Conservation (phyloP, 768 basidiomycete species). For the Psilocybe tampanensis region DNA sequence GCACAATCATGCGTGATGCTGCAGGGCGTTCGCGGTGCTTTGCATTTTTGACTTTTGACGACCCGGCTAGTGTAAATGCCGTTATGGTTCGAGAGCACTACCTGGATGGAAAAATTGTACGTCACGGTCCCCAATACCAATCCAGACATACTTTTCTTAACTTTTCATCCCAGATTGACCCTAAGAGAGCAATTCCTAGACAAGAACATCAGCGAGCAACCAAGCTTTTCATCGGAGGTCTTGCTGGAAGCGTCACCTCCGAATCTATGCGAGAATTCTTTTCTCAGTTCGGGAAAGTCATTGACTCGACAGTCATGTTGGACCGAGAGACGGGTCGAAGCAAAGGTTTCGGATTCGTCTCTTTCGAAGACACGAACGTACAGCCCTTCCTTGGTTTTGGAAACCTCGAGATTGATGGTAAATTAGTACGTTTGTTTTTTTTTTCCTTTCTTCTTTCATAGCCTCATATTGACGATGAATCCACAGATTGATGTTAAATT, state of each 20-base stretch:
- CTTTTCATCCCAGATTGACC: constrained; percentile 77
- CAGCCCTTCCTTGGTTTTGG: constrained; percentile 88
- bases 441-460: background rate
- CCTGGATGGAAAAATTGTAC: constrained; percentile 95
- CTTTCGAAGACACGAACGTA: constrained; percentile 90
- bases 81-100: constrained; percentile 96
- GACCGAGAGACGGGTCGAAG: constrained; percentile 94
- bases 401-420: constrained; percentile 92
- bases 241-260: constrained; percentile 89
- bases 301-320: constrained; percentile 98
- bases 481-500: constrained; percentile 94
- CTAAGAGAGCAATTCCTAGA: constrained; percentile 97
- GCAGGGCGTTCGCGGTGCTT: constrained; percentile 95
- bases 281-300: constrained; percentile 91
- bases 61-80: constrained; percentile 89
- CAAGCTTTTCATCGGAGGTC: constrained; percentile 94
- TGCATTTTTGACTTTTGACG: constrained; percentile 96
- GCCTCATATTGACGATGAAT: background rate
- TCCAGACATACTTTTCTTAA: background rate
- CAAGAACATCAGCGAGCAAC: constrained; percentile 93
- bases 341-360: constrained; percentile 98
- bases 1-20: constrained; percentile 98
- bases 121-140: constrained; percentile 31
- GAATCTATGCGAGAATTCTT: constrained; percentile 95
- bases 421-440: constrained; percentile 63